A percentile compares a stretch with the other conserved stretches of the same genome.
These are phyloP conservation scores for Wickerhamiella occidentalis DNA, from an alignment of 805 yeast species.

Conservation along the genomic window DNA sequence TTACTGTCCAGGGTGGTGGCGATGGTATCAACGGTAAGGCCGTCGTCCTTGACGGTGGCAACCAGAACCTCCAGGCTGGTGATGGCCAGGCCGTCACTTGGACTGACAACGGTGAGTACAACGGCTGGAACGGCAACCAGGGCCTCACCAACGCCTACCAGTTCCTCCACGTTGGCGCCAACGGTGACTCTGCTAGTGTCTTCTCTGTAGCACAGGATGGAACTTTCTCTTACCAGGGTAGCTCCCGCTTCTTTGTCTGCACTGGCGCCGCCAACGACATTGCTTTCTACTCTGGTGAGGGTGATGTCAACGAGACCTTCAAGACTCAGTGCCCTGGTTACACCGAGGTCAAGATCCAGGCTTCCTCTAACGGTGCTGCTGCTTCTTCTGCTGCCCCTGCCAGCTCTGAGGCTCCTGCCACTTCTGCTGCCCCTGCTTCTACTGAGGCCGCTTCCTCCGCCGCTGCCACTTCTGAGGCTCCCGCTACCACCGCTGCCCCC, in stretches of 20 bases:
- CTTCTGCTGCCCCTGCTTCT: neutral
- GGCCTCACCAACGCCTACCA: neutral
- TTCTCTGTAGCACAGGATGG: neutral
- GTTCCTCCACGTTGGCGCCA: neutral
- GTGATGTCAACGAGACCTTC: neutral
- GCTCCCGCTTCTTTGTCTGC: neutral
- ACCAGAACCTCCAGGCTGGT: neutral
- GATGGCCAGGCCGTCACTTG: neutral
- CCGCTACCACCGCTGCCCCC: conserved; percentile 5
- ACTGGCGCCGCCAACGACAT: neutral
- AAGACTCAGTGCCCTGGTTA: neutral
- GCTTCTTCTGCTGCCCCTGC: neutral
- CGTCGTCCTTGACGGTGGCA: neutral
- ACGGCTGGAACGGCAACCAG: neutral
- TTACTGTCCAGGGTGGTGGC: neutral
- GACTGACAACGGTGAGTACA: neutral
- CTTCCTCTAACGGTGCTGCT: too few species aligned
- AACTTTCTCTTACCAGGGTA: neutral
- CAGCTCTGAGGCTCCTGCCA: neutral
- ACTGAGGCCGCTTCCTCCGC: conserved; percentile 1
- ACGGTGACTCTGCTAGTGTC: neutral
- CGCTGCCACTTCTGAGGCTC: neutral
- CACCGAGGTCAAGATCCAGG: neutral
- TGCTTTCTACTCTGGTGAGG: neutral
- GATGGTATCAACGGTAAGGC: neutral